Conservation (phyloP, 148 eudicot species). For the Fagopyrum tataricum region DNA sequence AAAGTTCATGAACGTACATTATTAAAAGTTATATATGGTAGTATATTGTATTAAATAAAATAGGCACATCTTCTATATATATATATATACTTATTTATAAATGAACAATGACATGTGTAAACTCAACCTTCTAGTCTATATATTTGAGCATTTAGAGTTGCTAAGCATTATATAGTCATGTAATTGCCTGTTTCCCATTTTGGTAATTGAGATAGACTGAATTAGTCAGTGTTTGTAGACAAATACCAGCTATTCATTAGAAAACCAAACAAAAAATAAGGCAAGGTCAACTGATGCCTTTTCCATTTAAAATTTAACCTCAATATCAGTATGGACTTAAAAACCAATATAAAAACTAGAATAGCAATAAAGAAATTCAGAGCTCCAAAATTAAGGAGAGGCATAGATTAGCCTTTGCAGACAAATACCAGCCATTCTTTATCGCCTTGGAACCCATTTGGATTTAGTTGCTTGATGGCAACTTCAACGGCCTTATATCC, state of each 20-base stretch:
- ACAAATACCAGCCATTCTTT: conserved; percentile 84
- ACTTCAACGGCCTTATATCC: conserved; percentile 64
- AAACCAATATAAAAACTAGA: conserved; percentile 1
- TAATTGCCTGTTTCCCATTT: background rate
- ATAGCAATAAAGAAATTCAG: background rate
- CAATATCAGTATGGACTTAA: background rate
- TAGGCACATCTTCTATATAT: too few relatives aligned
- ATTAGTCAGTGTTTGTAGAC: background rate
- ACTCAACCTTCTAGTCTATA: background rate
- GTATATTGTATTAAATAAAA: too few relatives aligned
- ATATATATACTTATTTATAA: too few relatives aligned
- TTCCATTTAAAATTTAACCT: background rate
- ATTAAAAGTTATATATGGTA: too few relatives aligned
- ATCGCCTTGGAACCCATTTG: conserved; percentile 80
- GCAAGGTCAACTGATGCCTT: background rate
- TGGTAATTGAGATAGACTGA: background rate
- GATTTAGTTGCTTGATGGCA: conserved; percentile 88
- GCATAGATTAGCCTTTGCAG: background rate
- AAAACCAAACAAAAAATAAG: background rate
- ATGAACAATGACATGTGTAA: background rate
- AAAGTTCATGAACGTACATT: too few relatives aligned
- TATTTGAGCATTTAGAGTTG: background rate
- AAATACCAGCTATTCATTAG: background rate
- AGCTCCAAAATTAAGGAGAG: background rate
- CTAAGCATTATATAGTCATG: background rate